Percentiles rank a stretch among this genome's conserved stretches.
These are phyloP conservation scores for Penicillium sp. DNA, from an alignment of 2,329 filamentous ascomycete species.

Conservation along the genomic window DNA sequence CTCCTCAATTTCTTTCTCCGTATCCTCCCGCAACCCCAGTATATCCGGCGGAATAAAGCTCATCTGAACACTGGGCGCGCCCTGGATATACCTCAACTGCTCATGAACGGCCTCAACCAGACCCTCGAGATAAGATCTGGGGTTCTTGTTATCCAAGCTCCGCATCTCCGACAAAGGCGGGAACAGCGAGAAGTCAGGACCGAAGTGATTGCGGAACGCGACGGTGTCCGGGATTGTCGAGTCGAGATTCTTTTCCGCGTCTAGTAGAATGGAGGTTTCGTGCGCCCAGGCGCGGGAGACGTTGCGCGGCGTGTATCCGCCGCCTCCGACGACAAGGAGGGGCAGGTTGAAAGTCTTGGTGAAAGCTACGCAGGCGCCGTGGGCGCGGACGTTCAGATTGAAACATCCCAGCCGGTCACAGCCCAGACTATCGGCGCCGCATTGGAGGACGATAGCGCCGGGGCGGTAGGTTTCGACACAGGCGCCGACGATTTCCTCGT, in stretches of 20 bases:
- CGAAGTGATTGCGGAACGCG: constrained; percentile 86
- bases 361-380: constrained; percentile 86
- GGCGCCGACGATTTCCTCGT: constrained; percentile 75
- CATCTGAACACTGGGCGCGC: constrained; percentile 85
- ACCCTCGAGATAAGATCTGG: constrained; percentile 71
- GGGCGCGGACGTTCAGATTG: constrained; percentile 93
- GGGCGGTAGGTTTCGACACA: constrained; percentile 85
- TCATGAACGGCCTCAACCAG: constrained; percentile 79
- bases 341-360: constrained; percentile 81
- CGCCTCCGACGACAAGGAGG: constrained; percentile 87
- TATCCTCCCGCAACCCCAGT: constrained; percentile 54
- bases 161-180: constrained; percentile 76
- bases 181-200: constrained; percentile 82
- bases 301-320: constrained; percentile 94
- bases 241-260: constrained; percentile 69
- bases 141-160: constrained; percentile 74
- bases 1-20: constrained; percentile 51
- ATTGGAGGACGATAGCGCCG: constrained; percentile 88
- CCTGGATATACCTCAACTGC: constrained; percentile 81
- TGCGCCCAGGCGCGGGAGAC: constrained; percentile 96
- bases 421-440: constrained; percentile 90
- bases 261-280: constrained; percentile 88
- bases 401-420: constrained; percentile 93
- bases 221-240: constrained; percentile 76
- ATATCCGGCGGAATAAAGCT: constrained; percentile 78